These are phyloP conservation scores for Sphaerostilbella broomeana DNA, from an alignment of 2,329 filamentous ascomycete genomes.

Conservation along the genomic window DNA sequence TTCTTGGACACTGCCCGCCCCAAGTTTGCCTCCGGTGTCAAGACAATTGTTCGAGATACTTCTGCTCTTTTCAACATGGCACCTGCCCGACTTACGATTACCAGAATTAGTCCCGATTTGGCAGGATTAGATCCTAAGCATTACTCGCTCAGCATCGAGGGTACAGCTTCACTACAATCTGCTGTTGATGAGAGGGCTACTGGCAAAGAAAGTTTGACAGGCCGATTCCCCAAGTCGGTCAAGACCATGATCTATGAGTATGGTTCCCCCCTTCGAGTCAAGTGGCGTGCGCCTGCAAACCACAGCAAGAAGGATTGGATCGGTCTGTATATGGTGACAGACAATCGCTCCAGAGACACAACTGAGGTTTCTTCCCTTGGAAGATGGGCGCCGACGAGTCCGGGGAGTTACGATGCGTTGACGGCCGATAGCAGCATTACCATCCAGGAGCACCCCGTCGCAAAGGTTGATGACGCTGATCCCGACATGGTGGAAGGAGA, in stretches of 20 bases:
- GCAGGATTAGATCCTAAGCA: conserved; percentile 72
- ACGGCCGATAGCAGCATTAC: conserved; percentile 72
- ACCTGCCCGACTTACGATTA: conserved; percentile 77
- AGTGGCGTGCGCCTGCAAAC: conserved; percentile 81
- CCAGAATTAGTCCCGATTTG: conserved; percentile 69
- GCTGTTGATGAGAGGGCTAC: conserved; percentile 53
- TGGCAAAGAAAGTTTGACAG: conserved; percentile 66
- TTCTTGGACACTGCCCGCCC: conserved; percentile 79
- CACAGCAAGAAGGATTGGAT: conserved; percentile 94
- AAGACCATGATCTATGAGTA: conserved; percentile 81
- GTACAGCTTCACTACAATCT: conserved; percentile 48
- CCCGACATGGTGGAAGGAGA: conserved; percentile 66
- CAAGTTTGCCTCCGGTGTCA: conserved; percentile 79
- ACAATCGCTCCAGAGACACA: conserved; percentile 78
- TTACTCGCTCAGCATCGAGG: conserved; percentile 71
- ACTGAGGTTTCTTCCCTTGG: conserved; percentile 82
- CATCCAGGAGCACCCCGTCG: conserved; percentile 55
- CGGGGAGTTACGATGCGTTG: conserved; percentile 67
- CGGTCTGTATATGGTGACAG: conserved; percentile 90
- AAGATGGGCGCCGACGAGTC: conserved; percentile 78
- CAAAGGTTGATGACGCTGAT: conserved; percentile 45
- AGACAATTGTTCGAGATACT: conserved; percentile 81
- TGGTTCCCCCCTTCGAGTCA: conserved; percentile 80
- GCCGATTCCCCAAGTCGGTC: conserved; percentile 60
- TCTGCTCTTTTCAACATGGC: conserved; percentile 84